Base-by-base conservation (phyloP, 306 rosid genomes). In the Pueraria montana region DNA sequence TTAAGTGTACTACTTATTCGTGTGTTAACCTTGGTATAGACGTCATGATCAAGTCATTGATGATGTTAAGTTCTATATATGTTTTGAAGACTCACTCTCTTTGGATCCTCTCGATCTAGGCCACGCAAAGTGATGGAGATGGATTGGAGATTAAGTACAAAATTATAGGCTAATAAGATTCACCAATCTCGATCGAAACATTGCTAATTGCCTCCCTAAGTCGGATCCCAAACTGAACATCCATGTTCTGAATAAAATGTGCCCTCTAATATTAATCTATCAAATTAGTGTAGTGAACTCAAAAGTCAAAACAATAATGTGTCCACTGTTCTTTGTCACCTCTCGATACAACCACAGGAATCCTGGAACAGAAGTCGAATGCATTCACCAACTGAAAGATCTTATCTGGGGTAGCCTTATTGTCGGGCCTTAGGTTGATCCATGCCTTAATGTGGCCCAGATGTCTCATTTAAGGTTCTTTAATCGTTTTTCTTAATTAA, bases 381-480 rank as follows among this genome's bases (percentile, higher is more conserved):
- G 55, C 24, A 58, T 48, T 76, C 59, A 78, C 21, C 26, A 64
- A 20, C 63, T 32, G 69, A 38, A 23, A 24, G 49, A 75, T 85
- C 80, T 70, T 69, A 56, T 50, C 74, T 5, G 59, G 45, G 67
- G 62, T 76, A 16, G 72, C 75, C 65, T 30, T 52, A 38, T 38
- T 86, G 83, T 77, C 86, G 81, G 84, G 58, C 24, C 38, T 80
- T 36, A 38, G 11, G 11, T 16, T 45, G 5, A 26, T 48, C 77
- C 40, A 5, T 66, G 62, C 76, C 26, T 48, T 12, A 43, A 43
- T 1, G 42, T 76, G 87, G 78, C 83, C 85, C 81, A 64, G 63
- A 34, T 84, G 86, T 82, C 77, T 62, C 17, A 48, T 70, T 67
- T 80, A 77, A 83, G 72, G 76, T 83, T 75, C 52, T 52, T 55